Base-by-base conservation (phyloP, 2,329 filamentous ascomycete genomes). In the Exserohilum rostratum region DNA sequence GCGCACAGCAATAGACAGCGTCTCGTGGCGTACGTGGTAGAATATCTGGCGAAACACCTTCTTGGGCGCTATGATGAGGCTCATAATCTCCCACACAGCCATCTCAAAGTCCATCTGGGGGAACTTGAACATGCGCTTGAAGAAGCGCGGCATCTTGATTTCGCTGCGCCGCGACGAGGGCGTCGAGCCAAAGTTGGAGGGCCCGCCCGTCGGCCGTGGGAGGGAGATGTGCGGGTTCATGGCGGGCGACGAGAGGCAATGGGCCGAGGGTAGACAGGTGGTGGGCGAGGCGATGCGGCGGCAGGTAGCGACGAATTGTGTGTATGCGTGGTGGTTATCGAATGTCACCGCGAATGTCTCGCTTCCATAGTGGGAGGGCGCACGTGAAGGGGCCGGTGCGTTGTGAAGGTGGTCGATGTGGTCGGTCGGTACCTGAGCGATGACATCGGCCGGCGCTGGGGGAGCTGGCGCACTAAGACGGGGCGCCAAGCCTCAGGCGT, bases 91-190 rank as follows among this genome's bases (percentile, higher is more conserved):
- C 87, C 87, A 89, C 63, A 88, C 83, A 17, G 87, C 87, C 80
- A 88, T 87, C 70, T 89, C 87, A 70, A 89, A 89, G 78, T 89
- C 87, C 87, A 89, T 89, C 65, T 88, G 86, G 10, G 86, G 86
- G 68, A 89, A 89, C 72, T 89, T 89, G 81, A 89, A 88, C 45
- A 89, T 76, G 53, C 85, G 81, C 68, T 86, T 86, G 77, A 88
- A 87, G 80, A 88, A 87, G 62, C 85, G 83, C 61, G 86, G 85
- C 80, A 87, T 85, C 40, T 83, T 82, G 67, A 86, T 74, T 49
- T 83, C 82, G 50, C 78, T 78, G 55, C 82, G 78, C 59, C 77
- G 77, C 53, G 79, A 65, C 35, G 82, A 78, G 2, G 79, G 74
- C 15, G 81, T 81, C 40, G 76, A 73, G 53, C 82, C 83, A 59